Base-by-base conservation (phyloP, 2,329 filamentous ascomycete genomes). In the Diaporthe citriasiana region DNA sequence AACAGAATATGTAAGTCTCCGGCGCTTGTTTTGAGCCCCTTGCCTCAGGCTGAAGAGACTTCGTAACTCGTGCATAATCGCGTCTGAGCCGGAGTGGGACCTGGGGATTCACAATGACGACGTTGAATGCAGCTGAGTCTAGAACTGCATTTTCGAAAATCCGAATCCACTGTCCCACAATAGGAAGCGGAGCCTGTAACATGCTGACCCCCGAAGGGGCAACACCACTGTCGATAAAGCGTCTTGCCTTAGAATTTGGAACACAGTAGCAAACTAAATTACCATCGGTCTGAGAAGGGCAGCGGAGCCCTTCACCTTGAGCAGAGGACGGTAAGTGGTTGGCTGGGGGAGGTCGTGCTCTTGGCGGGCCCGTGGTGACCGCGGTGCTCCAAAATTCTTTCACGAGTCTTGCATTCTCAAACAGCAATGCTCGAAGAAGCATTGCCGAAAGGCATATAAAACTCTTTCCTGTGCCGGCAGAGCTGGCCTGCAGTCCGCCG, bases 401-500 rank as follows among this genome's bases (percentile, higher is more conserved):
- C 0, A 53, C 47, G 0, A 25, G 12, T 0, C 30, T 4, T 7
- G 0, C 19, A 19, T 6, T 2, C 3, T 50, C 30, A 17, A 38
- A 66, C 5, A 50, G 15, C 0, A 1, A 0, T 0, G 33, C 15
- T 2, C 63, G n/a, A 1, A 66, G 30, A 0, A 51, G 1, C 0
- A 3, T 1, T 0, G 8, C 22, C 0, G 6, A 0, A 1, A 68
- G 0, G 0, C 40, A 4, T 1, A 53, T 38, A 7, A 12, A 30
- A 0, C 0, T 40, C 3, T 68, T 68, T 0, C 63, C 63, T 0
- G 2, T 0, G 0, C 63, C 63, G 0, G 63, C 4, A 0, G 13
- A n/a, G n/a, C 45, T 68, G 33, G 45, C 47, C 30, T 38, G 63
- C 3, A 68, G 22, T 0, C 63, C 63, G 33, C 63, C 63, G 1